phyloP scores from a whole-genome alignment of 768 basidiomycete genomes.

The Mycena kentingensis region DNA sequence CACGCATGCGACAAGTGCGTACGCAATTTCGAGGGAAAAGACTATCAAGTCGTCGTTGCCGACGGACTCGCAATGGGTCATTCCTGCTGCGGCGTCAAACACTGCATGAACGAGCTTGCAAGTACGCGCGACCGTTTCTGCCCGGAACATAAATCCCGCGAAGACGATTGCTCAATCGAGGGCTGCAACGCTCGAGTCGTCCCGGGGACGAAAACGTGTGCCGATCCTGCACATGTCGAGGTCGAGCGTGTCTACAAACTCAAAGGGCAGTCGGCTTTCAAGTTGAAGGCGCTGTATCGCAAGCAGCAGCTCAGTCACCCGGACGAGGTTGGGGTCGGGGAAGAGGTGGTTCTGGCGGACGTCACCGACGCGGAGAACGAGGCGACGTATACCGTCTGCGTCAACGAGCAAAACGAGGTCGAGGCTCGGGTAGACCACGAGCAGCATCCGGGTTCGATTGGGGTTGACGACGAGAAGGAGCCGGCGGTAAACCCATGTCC shows the following conservation, averaged over 20 bases:
- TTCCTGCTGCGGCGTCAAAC: slow-evolving; percentile 14
- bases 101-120: slow-evolving; percentile 14
- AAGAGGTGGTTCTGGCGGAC: background rate
- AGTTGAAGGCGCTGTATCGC: background rate
- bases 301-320: background rate
- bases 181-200: slow-evolving; percentile 16
- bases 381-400: slow-evolving; percentile 14
- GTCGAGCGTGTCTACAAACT: slow-evolving; percentile 9
- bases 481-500: background rate
- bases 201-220: slow-evolving; percentile 8
- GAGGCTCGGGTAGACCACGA: background rate
- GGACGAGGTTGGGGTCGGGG: too few relatives aligned
- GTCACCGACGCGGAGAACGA: slow-evolving; percentile 5
- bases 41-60: slow-evolving; percentile 3
- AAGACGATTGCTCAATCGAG: slow-evolving; percentile 16
- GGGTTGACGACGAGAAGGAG: slow-evolving; percentile 4
- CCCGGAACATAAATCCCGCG: background rate
- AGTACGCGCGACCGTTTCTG: slow-evolving; percentile 25
- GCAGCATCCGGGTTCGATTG: slow-evolving; percentile 12
- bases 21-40: too few relatives aligned
- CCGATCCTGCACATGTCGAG: slow-evolving; percentile 2
- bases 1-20: too few relatives aligned
- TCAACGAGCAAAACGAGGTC: background rate
- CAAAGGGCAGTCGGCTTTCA: slow-evolving; percentile 1
- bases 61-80: slow-evolving; percentile 24